Conservation (phyloP, 306 rosid species). For the Vicia sativa region DNA sequence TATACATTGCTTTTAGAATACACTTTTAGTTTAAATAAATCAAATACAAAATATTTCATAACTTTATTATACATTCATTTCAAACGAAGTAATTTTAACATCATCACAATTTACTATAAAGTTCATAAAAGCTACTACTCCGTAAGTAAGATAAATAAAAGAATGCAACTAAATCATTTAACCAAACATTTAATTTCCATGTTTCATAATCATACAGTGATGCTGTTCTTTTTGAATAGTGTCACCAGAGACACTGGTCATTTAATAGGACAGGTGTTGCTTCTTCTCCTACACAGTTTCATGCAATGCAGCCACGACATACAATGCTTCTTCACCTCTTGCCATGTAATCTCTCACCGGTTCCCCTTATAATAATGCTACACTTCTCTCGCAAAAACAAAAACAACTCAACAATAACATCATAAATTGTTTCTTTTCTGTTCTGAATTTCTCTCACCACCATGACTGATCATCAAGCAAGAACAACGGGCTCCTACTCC, state of each 20-base stretch:
- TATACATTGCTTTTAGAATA: background rate
- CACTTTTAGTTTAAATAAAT: background rate
- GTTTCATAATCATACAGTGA: constrained; percentile 8
- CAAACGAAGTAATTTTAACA: background rate
- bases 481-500: constrained; percentile 29
- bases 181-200: background rate
- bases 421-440: background rate
- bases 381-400: constrained; percentile 26
- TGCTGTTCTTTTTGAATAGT: background rate
- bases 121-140: background rate
- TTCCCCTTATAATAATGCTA: constrained; percentile 32
- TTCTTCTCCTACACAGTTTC: constrained; percentile 21
- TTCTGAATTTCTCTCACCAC: background rate
- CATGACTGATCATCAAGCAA: constrained; percentile 41
- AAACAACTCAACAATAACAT: background rate
- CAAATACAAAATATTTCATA: background rate
- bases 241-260: constrained; percentile 37
- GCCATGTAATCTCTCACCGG: constrained; percentile 41
- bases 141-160: background rate
- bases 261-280: constrained; percentile 39
- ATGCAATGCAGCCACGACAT: constrained; percentile 54
- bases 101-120: background rate
- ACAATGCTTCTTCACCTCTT: constrained; percentile 30
- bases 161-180: background rate
- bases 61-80: background rate